Conservation (phyloP, 2,329 filamentous ascomycete genomes). For the Clonostachys sp. region DNA sequence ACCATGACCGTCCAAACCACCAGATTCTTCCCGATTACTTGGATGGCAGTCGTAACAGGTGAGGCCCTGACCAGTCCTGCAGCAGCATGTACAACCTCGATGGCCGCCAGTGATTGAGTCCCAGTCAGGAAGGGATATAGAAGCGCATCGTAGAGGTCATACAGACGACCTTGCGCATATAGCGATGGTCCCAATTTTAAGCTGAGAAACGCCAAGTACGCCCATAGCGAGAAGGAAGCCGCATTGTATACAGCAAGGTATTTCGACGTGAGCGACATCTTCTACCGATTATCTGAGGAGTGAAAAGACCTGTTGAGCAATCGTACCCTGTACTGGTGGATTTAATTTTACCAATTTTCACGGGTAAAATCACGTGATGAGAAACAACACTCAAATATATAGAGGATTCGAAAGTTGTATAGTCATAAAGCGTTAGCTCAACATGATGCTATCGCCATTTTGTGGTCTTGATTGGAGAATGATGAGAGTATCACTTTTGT, state of each 20-base stretch:
- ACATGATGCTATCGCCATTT: too few relatives aligned
- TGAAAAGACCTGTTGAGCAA: too few relatives aligned
- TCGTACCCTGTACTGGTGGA: too few relatives aligned
- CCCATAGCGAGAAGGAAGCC: not conserved
- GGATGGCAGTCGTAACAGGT: conserved; percentile 3
- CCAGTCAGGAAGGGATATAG: conserved; percentile 1
- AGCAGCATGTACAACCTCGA: conserved; percentile 3
- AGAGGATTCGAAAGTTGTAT: too few relatives aligned
- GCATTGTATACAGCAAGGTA: conserved; percentile 2
- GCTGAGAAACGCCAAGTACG: not conserved
- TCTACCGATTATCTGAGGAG: too few relatives aligned
- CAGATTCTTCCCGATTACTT: conserved; percentile 4
- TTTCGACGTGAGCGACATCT: not conserved
- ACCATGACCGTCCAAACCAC: conserved; percentile 5
- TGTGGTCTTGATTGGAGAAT: too few relatives aligned
- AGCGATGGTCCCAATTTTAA: not conserved
- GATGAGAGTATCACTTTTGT: too few relatives aligned
- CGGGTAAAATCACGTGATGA: too few relatives aligned
- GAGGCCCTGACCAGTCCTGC: conserved; percentile 2
- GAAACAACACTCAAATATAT: too few relatives aligned
- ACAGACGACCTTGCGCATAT: not conserved
- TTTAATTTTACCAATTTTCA: too few relatives aligned
- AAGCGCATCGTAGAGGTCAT: conserved; percentile 1
- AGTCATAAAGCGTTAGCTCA: too few relatives aligned
- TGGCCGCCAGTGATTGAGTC: conserved; percentile 2